phyloP scores from a whole-genome alignment of 805 yeast genomes.

The Isabelozyma gotoi region DNA sequence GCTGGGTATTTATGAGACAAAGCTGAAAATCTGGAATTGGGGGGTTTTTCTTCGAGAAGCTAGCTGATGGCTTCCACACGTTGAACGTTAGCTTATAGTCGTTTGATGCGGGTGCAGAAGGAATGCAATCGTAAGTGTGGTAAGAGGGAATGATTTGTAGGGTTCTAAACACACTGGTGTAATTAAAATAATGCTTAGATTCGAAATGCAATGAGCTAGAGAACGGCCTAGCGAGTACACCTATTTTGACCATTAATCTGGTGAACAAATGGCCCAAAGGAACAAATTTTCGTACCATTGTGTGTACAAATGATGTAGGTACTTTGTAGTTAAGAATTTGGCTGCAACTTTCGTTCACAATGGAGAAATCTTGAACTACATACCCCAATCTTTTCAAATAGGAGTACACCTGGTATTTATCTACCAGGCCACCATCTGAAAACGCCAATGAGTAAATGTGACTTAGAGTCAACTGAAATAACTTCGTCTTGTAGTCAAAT shows the following conservation, averaged over 20 bases:
- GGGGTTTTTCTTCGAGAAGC: conserved; percentile 69
- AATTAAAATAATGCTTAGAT: conserved; percentile 25
- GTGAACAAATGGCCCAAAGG: background rate
- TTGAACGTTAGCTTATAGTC: conserved; percentile 47
- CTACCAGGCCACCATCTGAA: conserved; percentile 28
- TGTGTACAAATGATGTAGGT: background rate
- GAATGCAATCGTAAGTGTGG: conserved; percentile 12
- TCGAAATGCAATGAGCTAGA: conserved; percentile 14
- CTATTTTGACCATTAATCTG: conserved; percentile 4
- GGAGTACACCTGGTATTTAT: conserved; percentile 66
- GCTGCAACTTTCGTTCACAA: background rate
- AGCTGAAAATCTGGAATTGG: conserved; percentile 75
- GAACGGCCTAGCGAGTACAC: conserved; percentile 13
- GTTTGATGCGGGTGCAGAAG: conserved; percentile 4
- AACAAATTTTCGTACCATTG: background rate
- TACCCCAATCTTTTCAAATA: conserved; percentile 78
- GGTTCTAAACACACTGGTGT: conserved; percentile 19
- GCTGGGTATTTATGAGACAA: conserved; percentile 51
- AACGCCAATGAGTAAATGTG: conserved; percentile 59
- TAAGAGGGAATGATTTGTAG: conserved; percentile 18
- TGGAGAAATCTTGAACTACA: conserved; percentile 6
- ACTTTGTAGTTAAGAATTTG: background rate
- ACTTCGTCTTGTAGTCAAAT: conserved; percentile 19
- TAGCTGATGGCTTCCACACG: conserved; percentile 82
- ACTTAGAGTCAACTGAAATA: conserved; percentile 54